Evolutionary conservation across 139 green algal species (phyloP).

Genomic region (Auxenochlorella protothecoides): DNA sequence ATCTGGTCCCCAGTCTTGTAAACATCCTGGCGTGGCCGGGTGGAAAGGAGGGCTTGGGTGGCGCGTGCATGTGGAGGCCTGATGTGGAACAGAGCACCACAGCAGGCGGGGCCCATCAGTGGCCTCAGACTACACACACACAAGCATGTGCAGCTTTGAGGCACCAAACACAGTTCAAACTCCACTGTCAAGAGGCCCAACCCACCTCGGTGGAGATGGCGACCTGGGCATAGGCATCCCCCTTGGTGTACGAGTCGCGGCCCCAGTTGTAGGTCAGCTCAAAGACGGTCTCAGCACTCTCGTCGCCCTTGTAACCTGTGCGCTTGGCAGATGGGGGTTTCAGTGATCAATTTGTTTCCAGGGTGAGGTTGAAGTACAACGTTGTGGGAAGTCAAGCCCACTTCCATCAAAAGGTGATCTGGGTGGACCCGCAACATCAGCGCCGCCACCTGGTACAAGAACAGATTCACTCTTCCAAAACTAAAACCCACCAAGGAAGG

Average conservation of each 20-base stretch:
- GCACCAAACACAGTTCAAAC: too few relatives aligned
- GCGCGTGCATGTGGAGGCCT: background rate
- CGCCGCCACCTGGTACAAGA: background rate
- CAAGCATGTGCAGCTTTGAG: too few relatives aligned
- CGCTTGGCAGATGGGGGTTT: conserved; percentile 43
- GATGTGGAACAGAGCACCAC: background rate
- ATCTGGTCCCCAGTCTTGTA: conserved; percentile 76
- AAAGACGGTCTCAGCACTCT: conserved; percentile 61
- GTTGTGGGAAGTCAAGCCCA: background rate
- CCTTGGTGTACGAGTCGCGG: conserved; percentile 52
- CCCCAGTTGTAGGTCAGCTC: conserved; percentile 92
- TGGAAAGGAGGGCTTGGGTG: conserved; percentile 28
- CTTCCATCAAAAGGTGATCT: background rate
- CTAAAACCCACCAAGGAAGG: conserved; percentile 26
- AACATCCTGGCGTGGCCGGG: conserved; percentile 42
- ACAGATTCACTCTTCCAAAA: background rate
- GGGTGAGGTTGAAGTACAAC: background rate
- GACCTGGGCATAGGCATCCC: conserved; percentile 73
- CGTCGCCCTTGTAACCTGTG: conserved; percentile 48
- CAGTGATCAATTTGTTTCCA: conserved; percentile 30
- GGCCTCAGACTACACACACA: too few relatives aligned
- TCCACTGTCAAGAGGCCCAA: too few relatives aligned
- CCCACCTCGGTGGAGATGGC: conserved; percentile 38
- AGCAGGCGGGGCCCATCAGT: too few relatives aligned
- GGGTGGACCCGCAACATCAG: too few relatives aligned